These are phyloP conservation scores for Coemansia sp. DNA, from an alignment of 371 early-diverging fungal genomes.

Conservation along the genomic window DNA sequence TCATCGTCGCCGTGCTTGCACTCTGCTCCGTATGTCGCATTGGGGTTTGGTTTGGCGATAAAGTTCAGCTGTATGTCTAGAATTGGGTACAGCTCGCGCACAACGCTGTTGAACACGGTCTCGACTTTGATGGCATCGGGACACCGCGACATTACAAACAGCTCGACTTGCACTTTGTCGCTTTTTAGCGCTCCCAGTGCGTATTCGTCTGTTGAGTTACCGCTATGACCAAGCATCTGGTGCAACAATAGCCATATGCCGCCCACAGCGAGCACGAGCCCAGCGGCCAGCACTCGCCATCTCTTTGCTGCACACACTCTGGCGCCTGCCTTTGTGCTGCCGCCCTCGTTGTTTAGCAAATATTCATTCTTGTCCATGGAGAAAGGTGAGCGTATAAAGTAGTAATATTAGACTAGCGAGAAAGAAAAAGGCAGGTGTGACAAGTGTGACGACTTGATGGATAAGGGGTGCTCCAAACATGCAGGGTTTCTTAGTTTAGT, in stretches of 20 bases:
- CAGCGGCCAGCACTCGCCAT: not conserved
- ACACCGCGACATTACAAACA: slow-evolving; percentile 51
- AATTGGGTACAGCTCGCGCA: slow-evolving; percentile 37
- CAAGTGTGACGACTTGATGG: not conserved
- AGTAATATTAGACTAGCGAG: not conserved
- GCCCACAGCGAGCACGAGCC: not conserved
- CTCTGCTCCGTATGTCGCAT: slow-evolving; percentile 21
- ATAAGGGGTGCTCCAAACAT: too few species aligned
- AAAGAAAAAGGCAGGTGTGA: not conserved
- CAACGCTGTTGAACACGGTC: slow-evolving; percentile 20
- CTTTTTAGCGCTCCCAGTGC: not conserved
- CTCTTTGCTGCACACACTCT: not conserved
- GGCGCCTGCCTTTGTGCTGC: not conserved
- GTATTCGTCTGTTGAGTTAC: not conserved
- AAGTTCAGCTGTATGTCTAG: slow-evolving; percentile 45
- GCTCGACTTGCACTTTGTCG: slow-evolving; percentile 40
- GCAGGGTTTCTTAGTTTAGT: too few species aligned
- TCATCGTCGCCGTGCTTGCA: slow-evolving; percentile 46
- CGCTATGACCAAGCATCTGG: not conserved
- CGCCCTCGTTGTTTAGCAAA: not conserved
- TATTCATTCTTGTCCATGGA: not conserved
- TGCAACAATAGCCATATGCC: not conserved
- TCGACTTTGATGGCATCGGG: slow-evolving; percentile 45
- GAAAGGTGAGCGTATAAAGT: not conserved
- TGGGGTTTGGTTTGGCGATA: slow-evolving; percentile 30